Evolutionary conservation across 176 grass and related monocot species (phyloP).

Genomic region (Oryza officinalis): DNA sequence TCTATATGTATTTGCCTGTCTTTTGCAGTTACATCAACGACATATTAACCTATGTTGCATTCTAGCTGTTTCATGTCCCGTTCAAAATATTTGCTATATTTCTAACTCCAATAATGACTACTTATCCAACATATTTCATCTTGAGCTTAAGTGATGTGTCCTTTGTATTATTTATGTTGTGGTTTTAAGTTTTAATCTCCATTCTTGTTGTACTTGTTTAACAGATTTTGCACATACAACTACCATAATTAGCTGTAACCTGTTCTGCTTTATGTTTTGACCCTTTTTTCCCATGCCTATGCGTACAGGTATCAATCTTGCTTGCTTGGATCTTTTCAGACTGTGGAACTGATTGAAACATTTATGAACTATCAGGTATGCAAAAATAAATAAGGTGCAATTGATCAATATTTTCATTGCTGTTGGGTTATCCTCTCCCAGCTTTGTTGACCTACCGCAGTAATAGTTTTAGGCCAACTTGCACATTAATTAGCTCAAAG

Average conservation of each 20-base stretch:
- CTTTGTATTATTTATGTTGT: not conserved
- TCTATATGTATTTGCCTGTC: no score
- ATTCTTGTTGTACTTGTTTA: constrained; percentile 18
- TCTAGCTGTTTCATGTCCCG: not conserved
- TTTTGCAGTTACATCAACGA: not conserved
- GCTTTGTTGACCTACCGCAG: not conserved
- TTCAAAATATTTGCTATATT: not conserved
- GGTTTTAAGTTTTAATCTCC: constrained; percentile 12
- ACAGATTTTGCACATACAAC: not conserved
- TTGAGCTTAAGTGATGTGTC: not conserved
- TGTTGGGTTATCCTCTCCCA: not conserved
- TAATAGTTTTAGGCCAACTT: not conserved
- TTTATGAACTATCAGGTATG: constrained; percentile 99
- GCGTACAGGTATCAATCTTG: constrained; percentile 88
- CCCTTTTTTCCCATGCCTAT: constrained; percentile 19
- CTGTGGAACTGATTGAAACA: constrained; percentile 95
- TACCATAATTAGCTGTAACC: not conserved
- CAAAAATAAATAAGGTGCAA: not conserved
- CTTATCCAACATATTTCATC: not conserved
- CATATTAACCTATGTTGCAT: not conserved
- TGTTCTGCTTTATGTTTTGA: constrained; percentile 17
- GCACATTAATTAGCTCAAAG: not conserved
- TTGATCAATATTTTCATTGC: not conserved
- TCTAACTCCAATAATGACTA: not conserved
- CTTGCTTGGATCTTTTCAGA: constrained; percentile 97